Base-by-base conservation (phyloP, 305 asterid genomes). In the Solanum hybrid region DNA sequence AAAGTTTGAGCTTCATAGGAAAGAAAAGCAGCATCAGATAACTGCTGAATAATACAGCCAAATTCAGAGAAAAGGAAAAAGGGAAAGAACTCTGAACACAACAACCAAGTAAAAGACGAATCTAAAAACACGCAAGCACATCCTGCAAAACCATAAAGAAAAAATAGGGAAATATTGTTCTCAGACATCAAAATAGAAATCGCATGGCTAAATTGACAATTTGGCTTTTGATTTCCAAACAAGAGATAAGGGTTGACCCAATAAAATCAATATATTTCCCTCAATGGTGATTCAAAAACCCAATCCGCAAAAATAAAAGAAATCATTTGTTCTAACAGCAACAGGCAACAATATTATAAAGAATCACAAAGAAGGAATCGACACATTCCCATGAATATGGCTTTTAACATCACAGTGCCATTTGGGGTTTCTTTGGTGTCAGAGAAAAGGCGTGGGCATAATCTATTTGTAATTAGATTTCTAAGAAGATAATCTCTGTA, bases 1-100 rank as follows among this genome's bases (percentile, higher is more conserved):
- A 89, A 96, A 96, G 90, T 98, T 97, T 89, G 99, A 95, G 89
- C 99, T 98, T 92, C 91, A 92, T 87, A 90, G 38, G 85, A 90
- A 87, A 90, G 42, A 78, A 35, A 73, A 78, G 17, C 56, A 81
- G 42, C 69, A 60, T 88, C 56, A 88, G 87, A 88, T 77, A 76
- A 31, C 29, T 12, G 75, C 76, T 88, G 14, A 60, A 31, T 34
- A 78, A 35, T 42, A 56, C 76, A 51, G 29, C 73, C 64, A 69
- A 79, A 42, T 69, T 89, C 81, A 92, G 8, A 56, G 76, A 11
- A 31, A 84, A 29, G 87, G 10, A 17, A 26, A 84, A 40, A 13
- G 35, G 66, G n/a, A 38, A 27, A 5, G 69, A 76, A 40, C 40
- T 15, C 40, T 4, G 51, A 85, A 37, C 19, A 76, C 51, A 22